Evolutionary conservation across 192 early-diverging fungal genomes (phyloP), one percentile per base, ranked within the genome.

Genomic region (Chytriomyces sp.): DNA sequence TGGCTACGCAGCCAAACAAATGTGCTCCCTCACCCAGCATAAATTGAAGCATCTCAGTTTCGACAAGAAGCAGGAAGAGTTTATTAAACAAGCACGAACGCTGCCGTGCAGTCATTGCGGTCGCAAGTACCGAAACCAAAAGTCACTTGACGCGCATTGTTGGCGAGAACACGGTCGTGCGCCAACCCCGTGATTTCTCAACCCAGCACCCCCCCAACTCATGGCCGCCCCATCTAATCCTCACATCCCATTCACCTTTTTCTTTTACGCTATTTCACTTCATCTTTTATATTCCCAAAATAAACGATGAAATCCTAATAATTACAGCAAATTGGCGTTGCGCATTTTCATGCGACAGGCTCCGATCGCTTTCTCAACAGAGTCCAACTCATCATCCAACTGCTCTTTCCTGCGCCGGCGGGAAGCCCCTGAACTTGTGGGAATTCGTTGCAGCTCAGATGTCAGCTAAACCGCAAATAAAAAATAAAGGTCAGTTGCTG

Each of bases 301-400:
- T 35, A 35, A 35, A 35, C 35, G 35, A 35, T 35, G 35, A 35
- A 35, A 35, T 35, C 35, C 35, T 35, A 3, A 35, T 35, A 57
- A 13, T 65, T 43, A 75, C 28, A 75, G 46, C 61, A 75, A 66
- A 49, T 66, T 66, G 23, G 60, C 28, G 13, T 35, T 66, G 11
- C 73, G 43, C 73, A 75, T 75, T 63, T 66, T 66, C 73, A 75
- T 75, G 6, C 61, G 8, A 18, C 26, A 26, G 3, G 24, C 73
- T 6, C 73, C 73, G 28, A 75, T 75, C n/a, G 63, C 64, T 24
- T 75, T 75, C 46, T 75, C 73, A 13, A 75, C 64, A 18, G 6
- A 18, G 61, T 75, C 73, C 28, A 75, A 49, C 23, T 75, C 73
- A 49, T 75, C 73, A 65, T 75, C 73, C 24, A 75, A 48, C 64